These are phyloP conservation scores for Metschnikowia lunata DNA, from an alignment of 805 yeast genomes.

Conservation along the genomic window DNA sequence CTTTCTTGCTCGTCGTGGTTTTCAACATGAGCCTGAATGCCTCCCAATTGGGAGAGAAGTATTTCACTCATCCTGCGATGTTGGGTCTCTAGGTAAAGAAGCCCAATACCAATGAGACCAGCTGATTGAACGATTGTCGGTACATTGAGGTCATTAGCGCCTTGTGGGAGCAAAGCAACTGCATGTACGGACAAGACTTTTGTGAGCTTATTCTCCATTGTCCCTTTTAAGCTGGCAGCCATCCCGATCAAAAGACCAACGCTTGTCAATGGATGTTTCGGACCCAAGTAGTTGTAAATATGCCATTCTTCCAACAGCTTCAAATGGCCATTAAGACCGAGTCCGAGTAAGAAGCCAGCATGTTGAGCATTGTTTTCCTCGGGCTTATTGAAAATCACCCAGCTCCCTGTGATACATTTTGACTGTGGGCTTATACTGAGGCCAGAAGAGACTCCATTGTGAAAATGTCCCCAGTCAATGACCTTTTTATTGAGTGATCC, in stretches of 20 bases:
- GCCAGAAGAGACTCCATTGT: slow-evolving; percentile 88
- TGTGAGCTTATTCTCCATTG: slow-evolving; percentile 81
- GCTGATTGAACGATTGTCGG: slow-evolving; percentile 82
- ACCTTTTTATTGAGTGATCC: slow-evolving; percentile 45
- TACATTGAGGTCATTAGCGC: slow-evolving; percentile 86
- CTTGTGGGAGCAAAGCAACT: slow-evolving; percentile 83
- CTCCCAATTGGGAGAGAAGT: slow-evolving; percentile 62
- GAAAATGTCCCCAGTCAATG: slow-evolving; percentile 82
- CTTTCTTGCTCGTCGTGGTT: slow-evolving; percentile 64
- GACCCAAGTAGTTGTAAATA: slow-evolving; percentile 86
- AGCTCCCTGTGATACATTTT: slow-evolving; percentile 73
- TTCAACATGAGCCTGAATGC: slow-evolving; percentile 51
- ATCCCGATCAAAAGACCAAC: slow-evolving; percentile 86
- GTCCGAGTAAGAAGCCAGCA: slow-evolving; percentile 90
- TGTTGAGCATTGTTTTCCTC: slow-evolving; percentile 68
- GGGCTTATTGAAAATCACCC: slow-evolving; percentile 88
- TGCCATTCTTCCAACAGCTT: slow-evolving; percentile 91
- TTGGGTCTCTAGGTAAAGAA: slow-evolving; percentile 70
- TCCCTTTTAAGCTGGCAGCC: slow-evolving; percentile 81
- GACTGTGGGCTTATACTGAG: slow-evolving; percentile 66
- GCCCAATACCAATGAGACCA: slow-evolving; percentile 85
- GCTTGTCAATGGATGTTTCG: slow-evolving; percentile 79
- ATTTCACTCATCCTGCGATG: slow-evolving; percentile 85
- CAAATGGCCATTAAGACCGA: slow-evolving; percentile 89
- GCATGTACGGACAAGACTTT: slow-evolving; percentile 92